These are phyloP conservation scores for Aspergillus novoparasiticus DNA, from an alignment of 2,329 filamentous ascomycete species.

Conservation along the genomic window DNA sequence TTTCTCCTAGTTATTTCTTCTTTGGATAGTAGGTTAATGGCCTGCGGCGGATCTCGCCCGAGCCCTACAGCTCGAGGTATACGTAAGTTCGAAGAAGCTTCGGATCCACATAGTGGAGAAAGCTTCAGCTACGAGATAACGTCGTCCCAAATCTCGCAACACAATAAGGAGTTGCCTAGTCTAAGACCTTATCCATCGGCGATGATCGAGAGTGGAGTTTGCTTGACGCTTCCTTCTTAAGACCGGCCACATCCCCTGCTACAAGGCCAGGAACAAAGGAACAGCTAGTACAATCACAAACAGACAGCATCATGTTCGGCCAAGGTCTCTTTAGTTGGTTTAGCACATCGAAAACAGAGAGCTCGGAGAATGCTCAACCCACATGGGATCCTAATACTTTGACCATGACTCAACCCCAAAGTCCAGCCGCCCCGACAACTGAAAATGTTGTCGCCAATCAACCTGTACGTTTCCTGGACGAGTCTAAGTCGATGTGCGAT, in stretches of 20 bases:
- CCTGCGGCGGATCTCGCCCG: neutral
- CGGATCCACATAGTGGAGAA: neutral
- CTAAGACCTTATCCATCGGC: neutral
- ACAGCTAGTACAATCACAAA: neutral
- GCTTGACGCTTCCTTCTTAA: neutral
- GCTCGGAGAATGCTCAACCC: constrained; percentile 1
- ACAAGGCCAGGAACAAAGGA: neutral
- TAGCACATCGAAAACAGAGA: neutral
- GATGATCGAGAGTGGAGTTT: neutral
- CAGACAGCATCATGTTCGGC: neutral
- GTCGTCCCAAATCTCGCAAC: neutral
- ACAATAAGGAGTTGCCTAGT: neutral
- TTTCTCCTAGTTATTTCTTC: neutral
- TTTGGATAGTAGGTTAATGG: neutral
- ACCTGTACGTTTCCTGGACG: neutral
- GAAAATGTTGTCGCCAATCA: constrained; percentile 2
- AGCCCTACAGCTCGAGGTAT: neutral
- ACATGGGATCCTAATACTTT: constrained; percentile 9
- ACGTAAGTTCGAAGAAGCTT: neutral
- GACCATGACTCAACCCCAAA: constrained; percentile 8
- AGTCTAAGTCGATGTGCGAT: neutral
- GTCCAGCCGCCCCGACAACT: constrained; percentile 5
- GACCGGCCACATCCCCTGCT: neutral
- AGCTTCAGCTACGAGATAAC: neutral
- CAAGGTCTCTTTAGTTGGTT: constrained; percentile 9